Evolutionary conservation across 2,329 filamentous ascomycete genomes (phyloP).

Genomic region (Westerdykella ornata): DNA sequence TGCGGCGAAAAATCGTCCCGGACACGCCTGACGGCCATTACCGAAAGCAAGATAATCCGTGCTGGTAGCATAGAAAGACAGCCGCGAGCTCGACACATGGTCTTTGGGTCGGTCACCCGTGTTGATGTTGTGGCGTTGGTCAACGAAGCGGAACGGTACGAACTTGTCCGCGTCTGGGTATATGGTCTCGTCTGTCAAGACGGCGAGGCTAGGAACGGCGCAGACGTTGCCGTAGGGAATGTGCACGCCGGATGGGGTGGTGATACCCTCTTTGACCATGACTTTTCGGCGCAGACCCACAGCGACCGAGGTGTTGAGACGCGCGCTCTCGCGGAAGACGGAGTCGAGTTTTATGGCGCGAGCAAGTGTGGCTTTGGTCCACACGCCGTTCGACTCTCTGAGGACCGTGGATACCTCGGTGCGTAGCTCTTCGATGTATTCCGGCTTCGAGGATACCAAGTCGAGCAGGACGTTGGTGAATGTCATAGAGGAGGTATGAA

Average conservation of each 20-base stretch:
- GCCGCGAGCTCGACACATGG: too few relatives aligned
- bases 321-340: constrained; percentile 4
- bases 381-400: constrained; percentile 14
- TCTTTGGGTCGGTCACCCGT: too few relatives aligned
- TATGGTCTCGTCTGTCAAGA: neutral
- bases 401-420: constrained; percentile 36
- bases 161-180: constrained; percentile 1
- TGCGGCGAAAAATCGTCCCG: constrained; percentile 9
- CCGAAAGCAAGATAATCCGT: constrained; percentile 4
- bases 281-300: constrained; percentile 45
- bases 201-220: constrained; percentile 2
- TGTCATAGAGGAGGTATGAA: constrained; percentile 4
- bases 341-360: constrained; percentile 2
- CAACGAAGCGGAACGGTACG: constrained; percentile 1
- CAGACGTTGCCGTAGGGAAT: constrained; percentile 14
- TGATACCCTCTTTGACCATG: constrained; percentile 36
- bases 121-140: neutral
- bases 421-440: constrained; percentile 35
- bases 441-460: constrained; percentile 7
- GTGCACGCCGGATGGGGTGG: constrained; percentile 45
- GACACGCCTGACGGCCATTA: constrained; percentile 11
- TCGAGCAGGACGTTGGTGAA: constrained; percentile 3
- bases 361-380: constrained; percentile 1
- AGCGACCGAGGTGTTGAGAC: constrained; percentile 5
- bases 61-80: too few relatives aligned